A percentile compares a stretch with the other conserved stretches of the same genome.
Evolutionary conservation across 2,329 filamentous ascomycete genomes (phyloP).

Genomic region (Akanthomyces uredinophilus): DNA sequence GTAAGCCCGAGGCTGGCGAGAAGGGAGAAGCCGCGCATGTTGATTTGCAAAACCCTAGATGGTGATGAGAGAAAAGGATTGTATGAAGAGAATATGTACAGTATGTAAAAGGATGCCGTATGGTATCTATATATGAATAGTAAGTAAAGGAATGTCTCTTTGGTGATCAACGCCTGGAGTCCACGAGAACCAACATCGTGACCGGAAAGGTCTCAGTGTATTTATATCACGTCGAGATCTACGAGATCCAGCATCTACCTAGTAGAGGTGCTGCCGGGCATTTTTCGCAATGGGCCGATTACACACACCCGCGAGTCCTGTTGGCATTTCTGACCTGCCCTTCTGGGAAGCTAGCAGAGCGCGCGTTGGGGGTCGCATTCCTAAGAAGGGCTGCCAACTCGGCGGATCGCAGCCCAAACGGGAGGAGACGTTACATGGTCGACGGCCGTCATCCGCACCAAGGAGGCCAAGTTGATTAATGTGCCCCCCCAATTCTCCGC

Average conservation of each 20-base stretch:
- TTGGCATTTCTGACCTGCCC: constrained; percentile 7
- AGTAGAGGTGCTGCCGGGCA: neutral
- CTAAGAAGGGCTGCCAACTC: constrained; percentile 3
- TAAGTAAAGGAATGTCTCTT: constrained; percentile 7
- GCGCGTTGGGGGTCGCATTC: constrained; percentile 2
- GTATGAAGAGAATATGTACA: constrained; percentile 5
- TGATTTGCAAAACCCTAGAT: constrained; percentile 1
- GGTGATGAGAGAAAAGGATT: neutral
- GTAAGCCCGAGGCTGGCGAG: constrained; percentile 18
- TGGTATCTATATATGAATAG: neutral
- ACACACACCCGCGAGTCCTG: neutral
- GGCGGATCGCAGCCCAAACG: neutral
- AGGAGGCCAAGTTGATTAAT: neutral
- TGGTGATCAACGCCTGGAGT: constrained; percentile 8
- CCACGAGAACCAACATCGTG: neutral
- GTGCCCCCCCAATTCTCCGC: neutral
- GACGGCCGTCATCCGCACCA: neutral
- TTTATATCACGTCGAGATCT: neutral
- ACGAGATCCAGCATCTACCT: neutral
- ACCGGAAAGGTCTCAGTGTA: neutral
- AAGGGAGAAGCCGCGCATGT: constrained; percentile 15
- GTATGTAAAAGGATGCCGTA: neutral
- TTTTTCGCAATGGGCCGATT: neutral
- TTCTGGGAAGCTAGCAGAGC: neutral
- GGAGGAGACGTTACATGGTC: constrained; percentile 12